Conservation (phyloP, 306 rosid species). For the Prunus armeniaca region DNA sequence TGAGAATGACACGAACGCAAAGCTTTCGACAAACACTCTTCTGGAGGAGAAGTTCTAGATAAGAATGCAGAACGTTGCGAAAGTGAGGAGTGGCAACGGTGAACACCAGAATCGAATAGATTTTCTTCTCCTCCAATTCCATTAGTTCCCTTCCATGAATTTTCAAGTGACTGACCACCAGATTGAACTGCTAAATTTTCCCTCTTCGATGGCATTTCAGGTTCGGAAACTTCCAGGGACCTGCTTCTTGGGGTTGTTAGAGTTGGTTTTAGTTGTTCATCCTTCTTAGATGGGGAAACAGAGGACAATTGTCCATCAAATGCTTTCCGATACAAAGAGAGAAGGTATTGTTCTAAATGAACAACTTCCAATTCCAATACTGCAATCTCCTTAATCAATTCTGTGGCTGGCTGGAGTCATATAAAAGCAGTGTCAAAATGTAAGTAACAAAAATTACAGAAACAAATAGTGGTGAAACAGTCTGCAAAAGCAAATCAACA, state of each 20-base stretch:
- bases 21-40: constrained; percentile 52
- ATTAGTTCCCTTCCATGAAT: constrained; percentile 31
- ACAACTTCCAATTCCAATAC: constrained; percentile 84
- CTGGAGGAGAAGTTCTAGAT: constrained; percentile 54
- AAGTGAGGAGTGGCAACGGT: constrained; percentile 84
- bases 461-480: background rate
- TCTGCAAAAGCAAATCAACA: background rate
- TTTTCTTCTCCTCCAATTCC: constrained; percentile 50
- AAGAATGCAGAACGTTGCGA: constrained; percentile 55
- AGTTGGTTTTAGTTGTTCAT: constrained; percentile 42
- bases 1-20: constrained; percentile 85
- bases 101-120: constrained; percentile 61
- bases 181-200: constrained; percentile 48
- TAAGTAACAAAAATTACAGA: background rate
- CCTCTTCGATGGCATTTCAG: constrained; percentile 32
- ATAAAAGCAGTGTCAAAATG: constrained; percentile 5
- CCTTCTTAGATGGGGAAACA: constrained; percentile 54
- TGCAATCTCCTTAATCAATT: constrained; percentile 87
- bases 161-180: constrained; percentile 36
- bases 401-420: constrained; percentile 78
- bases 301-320: constrained; percentile 69
- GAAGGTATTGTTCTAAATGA: constrained; percentile 95
- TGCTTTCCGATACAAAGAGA: constrained; percentile 82
- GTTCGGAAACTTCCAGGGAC: constrained; percentile 34
- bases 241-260: constrained; percentile 36